These are phyloP conservation scores for Pseudonitzschia pungens DNA, from an alignment of 108 stramenopile species.

Conservation along the genomic window DNA sequence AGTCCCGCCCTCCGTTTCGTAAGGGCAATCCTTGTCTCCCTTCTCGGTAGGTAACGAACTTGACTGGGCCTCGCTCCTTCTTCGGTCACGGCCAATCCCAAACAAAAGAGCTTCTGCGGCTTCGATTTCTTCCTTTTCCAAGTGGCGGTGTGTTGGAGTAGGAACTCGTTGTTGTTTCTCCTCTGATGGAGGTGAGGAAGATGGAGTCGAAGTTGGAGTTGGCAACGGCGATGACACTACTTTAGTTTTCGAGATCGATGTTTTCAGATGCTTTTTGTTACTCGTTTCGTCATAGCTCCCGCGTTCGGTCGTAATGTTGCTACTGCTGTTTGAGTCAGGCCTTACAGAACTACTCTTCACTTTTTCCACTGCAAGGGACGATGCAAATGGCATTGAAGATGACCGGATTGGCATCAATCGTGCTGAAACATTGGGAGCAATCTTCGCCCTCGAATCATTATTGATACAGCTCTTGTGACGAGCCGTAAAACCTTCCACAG, in stretches of 20 bases:
- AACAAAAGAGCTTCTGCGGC: constrained; percentile 21
- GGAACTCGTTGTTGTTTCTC: background rate
- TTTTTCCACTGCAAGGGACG: background rate
- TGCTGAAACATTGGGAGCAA: background rate
- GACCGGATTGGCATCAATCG: background rate
- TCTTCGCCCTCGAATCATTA: background rate
- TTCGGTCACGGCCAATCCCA: constrained; percentile 5
- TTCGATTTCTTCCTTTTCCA: constrained; percentile 15
- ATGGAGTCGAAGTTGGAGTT: background rate
- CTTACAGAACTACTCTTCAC: background rate
- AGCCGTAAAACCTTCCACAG: background rate
- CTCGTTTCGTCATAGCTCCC: background rate
- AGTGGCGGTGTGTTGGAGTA: background rate
- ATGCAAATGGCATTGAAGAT: background rate
- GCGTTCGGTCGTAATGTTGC: background rate
- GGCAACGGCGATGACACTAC: background rate
- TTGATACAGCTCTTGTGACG: background rate
- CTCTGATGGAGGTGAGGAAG: background rate
- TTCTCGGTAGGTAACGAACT: background rate
- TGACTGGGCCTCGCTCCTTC: background rate
- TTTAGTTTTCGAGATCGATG: background rate
- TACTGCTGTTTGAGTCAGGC: background rate
- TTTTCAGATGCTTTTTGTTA: background rate
- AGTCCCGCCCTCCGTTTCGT: background rate
- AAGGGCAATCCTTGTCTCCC: background rate